These are phyloP conservation scores for Pachyrhizus erosus DNA, from an alignment of 306 rosid genomes.

Conservation along the genomic window DNA sequence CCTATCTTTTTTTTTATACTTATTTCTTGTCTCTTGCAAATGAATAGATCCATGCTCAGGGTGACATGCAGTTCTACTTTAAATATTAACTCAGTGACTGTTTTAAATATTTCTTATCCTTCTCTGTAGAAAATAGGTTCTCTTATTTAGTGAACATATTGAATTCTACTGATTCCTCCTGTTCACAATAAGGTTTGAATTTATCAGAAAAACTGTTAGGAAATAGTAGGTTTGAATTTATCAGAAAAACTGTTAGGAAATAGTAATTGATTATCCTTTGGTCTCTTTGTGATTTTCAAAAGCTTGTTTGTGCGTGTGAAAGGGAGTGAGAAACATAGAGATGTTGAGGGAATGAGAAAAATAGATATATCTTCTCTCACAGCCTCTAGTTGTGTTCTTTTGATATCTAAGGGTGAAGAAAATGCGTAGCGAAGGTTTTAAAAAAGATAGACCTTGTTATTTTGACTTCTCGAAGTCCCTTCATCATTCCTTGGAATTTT, in stretches of 20 bases:
- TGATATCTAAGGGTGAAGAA: not conserved
- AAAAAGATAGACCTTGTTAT: not conserved
- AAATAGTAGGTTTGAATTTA: not conserved
- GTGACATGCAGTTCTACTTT: not conserved
- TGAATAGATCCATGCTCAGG: not conserved
- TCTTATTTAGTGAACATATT: slow-evolving; percentile 27
- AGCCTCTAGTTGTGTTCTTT: not conserved
- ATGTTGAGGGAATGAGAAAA: not conserved
- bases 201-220: not conserved
- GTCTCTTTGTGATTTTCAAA: slow-evolving; percentile 1
- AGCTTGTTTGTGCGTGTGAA: not conserved
- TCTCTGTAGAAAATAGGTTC: slow-evolving; percentile 23
- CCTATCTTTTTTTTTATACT: slow-evolving; percentile 7
- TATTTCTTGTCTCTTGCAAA: slow-evolving; percentile 23
- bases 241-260: not conserved
- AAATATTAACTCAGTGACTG: slow-evolving; percentile 14
- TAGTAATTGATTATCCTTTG: not conserved
- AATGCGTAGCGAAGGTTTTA: not conserved
- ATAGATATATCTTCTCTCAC: not conserved
- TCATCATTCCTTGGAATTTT: not conserved
- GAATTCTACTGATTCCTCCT: not conserved
- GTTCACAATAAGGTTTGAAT: not conserved
- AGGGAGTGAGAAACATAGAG: too few relatives aligned
- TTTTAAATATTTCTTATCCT: slow-evolving; percentile 18
- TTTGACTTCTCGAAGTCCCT: not conserved